These are phyloP conservation scores for Fusarium humuli DNA, from an alignment of 2,329 filamentous ascomycete genomes.

Conservation along the genomic window DNA sequence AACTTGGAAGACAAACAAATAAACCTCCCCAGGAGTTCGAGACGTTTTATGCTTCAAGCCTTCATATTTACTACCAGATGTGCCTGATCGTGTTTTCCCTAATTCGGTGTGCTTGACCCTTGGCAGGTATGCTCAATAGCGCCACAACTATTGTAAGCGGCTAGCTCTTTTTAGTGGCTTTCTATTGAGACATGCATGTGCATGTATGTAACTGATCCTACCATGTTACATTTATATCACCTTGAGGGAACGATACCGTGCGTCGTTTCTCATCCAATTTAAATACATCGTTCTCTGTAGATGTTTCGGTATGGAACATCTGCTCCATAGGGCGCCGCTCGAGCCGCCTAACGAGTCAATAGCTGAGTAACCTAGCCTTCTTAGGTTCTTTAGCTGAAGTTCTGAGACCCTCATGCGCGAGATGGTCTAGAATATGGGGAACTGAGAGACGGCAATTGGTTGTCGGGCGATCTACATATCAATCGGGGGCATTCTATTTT, in stretches of 20 bases:
- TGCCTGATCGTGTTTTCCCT: constrained; percentile 3
- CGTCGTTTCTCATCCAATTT: neutral
- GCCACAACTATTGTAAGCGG: neutral
- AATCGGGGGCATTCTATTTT: constrained; percentile 9
- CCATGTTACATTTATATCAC: neutral
- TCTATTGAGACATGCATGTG: constrained; percentile 10
- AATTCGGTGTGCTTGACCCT: constrained; percentile 1
- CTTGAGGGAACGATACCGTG: neutral
- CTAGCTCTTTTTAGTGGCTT: constrained; percentile 13
- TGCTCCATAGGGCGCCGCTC: neutral
- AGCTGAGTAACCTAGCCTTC: neutral
- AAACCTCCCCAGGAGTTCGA: constrained; percentile 6
- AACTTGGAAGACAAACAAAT: constrained; percentile 7
- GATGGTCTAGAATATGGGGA: constrained; percentile 23
- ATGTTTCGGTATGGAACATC: constrained; percentile 7
- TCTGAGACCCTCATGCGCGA: constrained; percentile 3
- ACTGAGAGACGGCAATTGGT: constrained; percentile 22
- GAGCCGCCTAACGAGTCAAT: constrained; percentile 7
- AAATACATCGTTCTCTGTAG: neutral
- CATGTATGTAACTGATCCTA: neutral
- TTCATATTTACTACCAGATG: neutral
- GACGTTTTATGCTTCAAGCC: constrained; percentile 16
- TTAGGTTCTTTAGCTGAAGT: neutral
- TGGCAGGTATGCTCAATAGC: constrained; percentile 8
- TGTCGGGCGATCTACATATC: constrained; percentile 9